A percentile compares a stretch with the other conserved stretches of the same genome.
Conservation (phyloP, 1,139 yeast genomes). For the Diutina pseudorugosa region DNA sequence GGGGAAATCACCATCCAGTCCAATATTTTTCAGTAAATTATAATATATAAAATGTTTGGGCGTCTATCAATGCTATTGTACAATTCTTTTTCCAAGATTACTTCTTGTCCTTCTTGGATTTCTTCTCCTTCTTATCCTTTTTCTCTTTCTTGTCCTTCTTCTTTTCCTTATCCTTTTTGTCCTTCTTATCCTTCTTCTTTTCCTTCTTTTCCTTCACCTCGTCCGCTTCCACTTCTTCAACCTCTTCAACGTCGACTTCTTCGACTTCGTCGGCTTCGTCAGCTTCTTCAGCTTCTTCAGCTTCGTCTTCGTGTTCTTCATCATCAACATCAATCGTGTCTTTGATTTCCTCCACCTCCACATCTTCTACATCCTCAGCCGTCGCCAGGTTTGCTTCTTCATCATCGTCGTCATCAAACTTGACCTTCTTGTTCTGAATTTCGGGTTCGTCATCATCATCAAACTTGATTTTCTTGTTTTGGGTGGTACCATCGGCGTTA, state of each 20-base stretch:
- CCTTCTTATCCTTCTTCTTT: not conserved
- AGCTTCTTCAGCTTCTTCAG: not conserved
- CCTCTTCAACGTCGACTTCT: not conserved
- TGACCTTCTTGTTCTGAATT: not conserved
- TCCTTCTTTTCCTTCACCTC: not conserved
- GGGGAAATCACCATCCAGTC: constrained; percentile 35
- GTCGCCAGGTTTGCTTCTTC: not conserved
- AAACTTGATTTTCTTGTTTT: constrained; percentile 2
- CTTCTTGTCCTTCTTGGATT: not conserved
- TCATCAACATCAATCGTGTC: not conserved
- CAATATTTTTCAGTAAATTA: constrained; percentile 16
- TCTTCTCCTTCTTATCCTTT: not conserved
- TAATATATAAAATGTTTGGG: not conserved
- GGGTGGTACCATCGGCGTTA: not conserved
- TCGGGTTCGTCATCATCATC: not conserved
- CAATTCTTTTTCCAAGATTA: not conserved
- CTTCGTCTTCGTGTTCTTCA: not conserved
- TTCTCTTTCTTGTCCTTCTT: not conserved
- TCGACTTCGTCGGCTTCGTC: not conserved
- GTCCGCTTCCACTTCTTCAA: not conserved
- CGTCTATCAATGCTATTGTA: not conserved
- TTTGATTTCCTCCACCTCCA: not conserved
- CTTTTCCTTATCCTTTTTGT: not conserved
- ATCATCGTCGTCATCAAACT: not conserved
- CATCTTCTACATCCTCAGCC: not conserved